Conservation (phyloP, 192 early-diverging fungal species). For the Tieghemiomyces parasiticus region DNA sequence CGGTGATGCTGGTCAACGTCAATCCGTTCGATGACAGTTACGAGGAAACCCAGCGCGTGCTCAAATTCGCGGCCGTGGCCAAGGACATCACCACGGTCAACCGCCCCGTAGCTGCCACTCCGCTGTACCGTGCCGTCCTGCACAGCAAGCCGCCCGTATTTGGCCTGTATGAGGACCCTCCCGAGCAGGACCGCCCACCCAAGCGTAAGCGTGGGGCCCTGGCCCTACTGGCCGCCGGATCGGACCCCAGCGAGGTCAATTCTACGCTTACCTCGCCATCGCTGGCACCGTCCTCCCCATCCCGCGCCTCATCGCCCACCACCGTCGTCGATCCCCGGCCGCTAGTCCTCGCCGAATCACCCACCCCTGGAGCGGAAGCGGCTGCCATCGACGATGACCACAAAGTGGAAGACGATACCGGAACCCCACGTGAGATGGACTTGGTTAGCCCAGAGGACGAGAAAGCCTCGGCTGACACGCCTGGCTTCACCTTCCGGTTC, state of each 20-base stretch:
- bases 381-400: background rate
- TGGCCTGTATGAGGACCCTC: slow-evolving; percentile 1
- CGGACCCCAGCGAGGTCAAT: slow-evolving; percentile 2
- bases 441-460: too few species aligned
- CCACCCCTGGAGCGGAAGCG: too few species aligned
- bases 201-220: slow-evolving; percentile 8
- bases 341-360: background rate
- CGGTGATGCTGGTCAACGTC: slow-evolving; percentile 43
- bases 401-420: background rate
- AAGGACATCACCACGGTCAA: slow-evolving; percentile 33
- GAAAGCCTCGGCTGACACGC: background rate
- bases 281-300: background rate
- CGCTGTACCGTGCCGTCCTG: background rate
- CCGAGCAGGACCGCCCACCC: slow-evolving; percentile 5
- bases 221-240: too few species aligned
- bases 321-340: too few species aligned
- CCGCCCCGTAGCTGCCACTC: slow-evolving; percentile 19
- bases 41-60: slow-evolving; percentile 32
- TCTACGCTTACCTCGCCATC: background rate
- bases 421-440: too few species aligned
- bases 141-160: background rate
- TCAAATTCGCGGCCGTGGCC: slow-evolving; percentile 49
- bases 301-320: background rate
- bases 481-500: slow-evolving; percentile 8
- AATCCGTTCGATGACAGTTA: slow-evolving; percentile 40